Base-by-base conservation (phyloP, 352 stramenopile species). In the Phytophthora pseudosyringae region DNA sequence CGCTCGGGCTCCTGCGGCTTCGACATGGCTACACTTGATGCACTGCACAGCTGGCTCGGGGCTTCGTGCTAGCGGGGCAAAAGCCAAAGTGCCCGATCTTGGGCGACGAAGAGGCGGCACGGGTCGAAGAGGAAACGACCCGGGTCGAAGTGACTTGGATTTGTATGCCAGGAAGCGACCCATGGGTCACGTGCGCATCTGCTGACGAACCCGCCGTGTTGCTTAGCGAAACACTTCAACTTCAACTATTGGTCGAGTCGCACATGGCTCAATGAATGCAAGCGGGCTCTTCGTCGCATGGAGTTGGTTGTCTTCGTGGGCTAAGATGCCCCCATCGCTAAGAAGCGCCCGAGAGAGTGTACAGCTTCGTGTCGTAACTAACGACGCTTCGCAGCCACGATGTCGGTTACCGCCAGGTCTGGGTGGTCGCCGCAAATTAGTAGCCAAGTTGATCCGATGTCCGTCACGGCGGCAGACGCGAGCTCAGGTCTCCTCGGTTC, bases 1-100 rank as follows among this genome's bases (percentile, higher is more conserved):
- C 71, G 78, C 61, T 95, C 87, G 5, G 52, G 5, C 8, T 62
- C 31, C 7, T 59, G n/a, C 2, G 28, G 6, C 13, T 52, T 62
- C 5, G 50, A 49, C 69, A 67, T 76, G 59, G 43, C 44, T 52
- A 59, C 40, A 64, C 40, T 59, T 18, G 15, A 26, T 41, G 39
- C 31, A 54, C 38, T 47, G 18, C 54, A 11, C n/a, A 47, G 25
- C n/a, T 18, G 12, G 28, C 13, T 33, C 41, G 29, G 33, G 40
- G 1, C 26, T 73, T 73, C 25, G 66, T 63, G 18, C 60, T 73
- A 40, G n/a, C 40, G 13, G 36, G 31, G 56, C 41, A 67, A 77
- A 77, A 74, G 46, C 25, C 11, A 58, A 67, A 73, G 33, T 64
- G 44, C n/a, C 28, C 45, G 58, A 64, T 68, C 59, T 63, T 62